These are phyloP conservation scores for Typha latifolia DNA, from an alignment of 176 grass and related monocot species.

Conservation along the genomic window DNA sequence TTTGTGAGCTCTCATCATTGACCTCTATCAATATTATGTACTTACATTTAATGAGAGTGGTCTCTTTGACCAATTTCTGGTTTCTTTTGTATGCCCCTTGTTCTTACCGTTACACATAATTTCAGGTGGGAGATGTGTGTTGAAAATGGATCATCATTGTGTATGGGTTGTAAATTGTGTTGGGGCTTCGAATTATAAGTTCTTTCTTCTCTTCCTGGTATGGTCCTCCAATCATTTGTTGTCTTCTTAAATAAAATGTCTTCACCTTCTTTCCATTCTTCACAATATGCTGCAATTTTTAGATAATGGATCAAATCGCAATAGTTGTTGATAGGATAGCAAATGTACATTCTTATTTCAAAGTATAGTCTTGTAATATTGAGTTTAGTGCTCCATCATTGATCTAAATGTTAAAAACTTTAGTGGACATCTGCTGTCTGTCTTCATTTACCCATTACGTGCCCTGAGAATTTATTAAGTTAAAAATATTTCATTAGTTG, in stretches of 20 bases:
- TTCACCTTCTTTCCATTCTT: background rate
- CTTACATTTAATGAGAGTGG: background rate
- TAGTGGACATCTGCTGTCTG: too few relatives aligned
- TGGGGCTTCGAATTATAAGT: slow-evolving; percentile 90
- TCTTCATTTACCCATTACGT: too few relatives aligned
- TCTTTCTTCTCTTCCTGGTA: slow-evolving; percentile 96
- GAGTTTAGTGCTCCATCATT: background rate
- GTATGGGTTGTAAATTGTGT: slow-evolving; percentile 99
- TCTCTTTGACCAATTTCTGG: background rate
- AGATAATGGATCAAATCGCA: too few relatives aligned
- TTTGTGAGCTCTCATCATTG: slow-evolving; percentile 51
- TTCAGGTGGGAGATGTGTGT: slow-evolving; percentile 81
- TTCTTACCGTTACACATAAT: slow-evolving; percentile 16
- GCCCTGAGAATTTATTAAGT: too few relatives aligned
- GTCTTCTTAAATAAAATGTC: slow-evolving; percentile 2
- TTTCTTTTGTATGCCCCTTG: background rate
- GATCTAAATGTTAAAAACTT: background rate
- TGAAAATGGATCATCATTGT: slow-evolving; percentile 99
- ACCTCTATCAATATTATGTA: background rate
- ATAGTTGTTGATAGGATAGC: slow-evolving; percentile 3
- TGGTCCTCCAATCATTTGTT: slow-evolving; percentile 6
- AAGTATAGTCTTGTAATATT: background rate
- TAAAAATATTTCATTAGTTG: too few relatives aligned
- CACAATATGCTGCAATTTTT: background rate
- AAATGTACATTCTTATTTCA: background rate